Percentiles rank a stretch among this genome's conserved stretches.
These are phyloP conservation scores for Lactarius deliciosus DNA, from an alignment of 768 basidiomycete species.

Conservation along the genomic window DNA sequence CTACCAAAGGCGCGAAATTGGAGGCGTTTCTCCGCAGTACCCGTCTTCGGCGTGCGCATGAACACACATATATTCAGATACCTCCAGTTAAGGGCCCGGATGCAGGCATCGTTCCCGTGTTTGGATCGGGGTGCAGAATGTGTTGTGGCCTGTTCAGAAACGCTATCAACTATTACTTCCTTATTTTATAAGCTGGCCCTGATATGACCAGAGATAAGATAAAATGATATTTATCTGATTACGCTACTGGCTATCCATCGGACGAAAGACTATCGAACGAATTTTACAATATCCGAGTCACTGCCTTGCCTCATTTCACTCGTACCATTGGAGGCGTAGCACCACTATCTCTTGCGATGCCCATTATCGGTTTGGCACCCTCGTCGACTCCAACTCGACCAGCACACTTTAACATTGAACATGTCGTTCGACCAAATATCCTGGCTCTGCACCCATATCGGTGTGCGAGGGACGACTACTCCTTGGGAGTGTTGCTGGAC, in stretches of 20 bases:
- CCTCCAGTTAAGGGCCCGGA: constrained; percentile 29
- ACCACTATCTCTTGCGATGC: constrained; percentile 41
- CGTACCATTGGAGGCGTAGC: neutral
- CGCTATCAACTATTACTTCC: neutral
- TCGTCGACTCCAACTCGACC: constrained; percentile 51
- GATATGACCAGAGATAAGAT: no score
- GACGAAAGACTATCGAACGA: neutral
- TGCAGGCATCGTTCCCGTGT: constrained; percentile 25
- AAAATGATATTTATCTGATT: no score
- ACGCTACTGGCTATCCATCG: no score
- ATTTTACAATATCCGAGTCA: neutral
- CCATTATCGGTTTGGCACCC: constrained; percentile 60
- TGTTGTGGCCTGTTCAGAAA: neutral
- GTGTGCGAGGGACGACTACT: constrained; percentile 95
- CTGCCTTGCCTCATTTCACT: neutral
- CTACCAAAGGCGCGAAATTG: constrained; percentile 31
- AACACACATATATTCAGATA: constrained; percentile 7
- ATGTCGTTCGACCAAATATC: constrained; percentile 90
- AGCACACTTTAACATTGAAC: constrained; percentile 80
- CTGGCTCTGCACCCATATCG: constrained; percentile 89
- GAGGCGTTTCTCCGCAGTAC: constrained; percentile 27
- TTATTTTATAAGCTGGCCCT: constrained; percentile 11
- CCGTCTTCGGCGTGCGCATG: constrained; percentile 8
- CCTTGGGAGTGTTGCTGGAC: constrained; percentile 86
- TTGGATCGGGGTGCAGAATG: neutral